phyloP scores from a whole-genome alignment of 225 moss, liverwort and hornwort genomes.

The Polytrichum commune region DNA sequence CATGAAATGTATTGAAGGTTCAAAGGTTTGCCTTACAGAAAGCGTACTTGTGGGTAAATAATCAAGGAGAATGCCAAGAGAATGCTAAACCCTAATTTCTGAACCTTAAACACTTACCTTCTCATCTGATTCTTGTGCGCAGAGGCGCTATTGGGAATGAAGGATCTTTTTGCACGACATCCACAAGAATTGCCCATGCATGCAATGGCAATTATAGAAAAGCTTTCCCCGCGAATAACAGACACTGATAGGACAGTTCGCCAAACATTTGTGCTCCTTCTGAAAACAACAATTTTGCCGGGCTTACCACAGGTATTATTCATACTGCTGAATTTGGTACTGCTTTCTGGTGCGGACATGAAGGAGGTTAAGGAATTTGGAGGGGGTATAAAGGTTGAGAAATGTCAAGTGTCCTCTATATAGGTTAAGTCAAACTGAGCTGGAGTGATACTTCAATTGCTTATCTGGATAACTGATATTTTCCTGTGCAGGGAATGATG shows the following conservation, averaged over 20 bases:
- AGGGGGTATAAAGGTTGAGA: too few species aligned
- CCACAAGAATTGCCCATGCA: constrained; percentile 83
- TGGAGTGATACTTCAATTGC: too few species aligned
- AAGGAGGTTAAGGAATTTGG: too few species aligned
- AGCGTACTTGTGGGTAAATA: background rate
- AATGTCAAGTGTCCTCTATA: too few species aligned
- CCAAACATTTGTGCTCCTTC: constrained; percentile 66
- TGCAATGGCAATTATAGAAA: constrained; percentile 74
- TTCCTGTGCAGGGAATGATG: constrained; percentile 77
- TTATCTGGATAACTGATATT: background rate
- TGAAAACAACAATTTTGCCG: constrained; percentile 78
- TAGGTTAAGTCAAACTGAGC: too few species aligned
- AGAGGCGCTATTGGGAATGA: constrained; percentile 87
- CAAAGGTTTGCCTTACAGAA: background rate
- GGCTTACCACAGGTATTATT: constrained; percentile 70
- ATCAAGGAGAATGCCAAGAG: background rate
- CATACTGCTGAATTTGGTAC: too few species aligned
- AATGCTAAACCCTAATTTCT: background rate
- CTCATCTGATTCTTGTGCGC: constrained; percentile 15
- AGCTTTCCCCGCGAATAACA: constrained; percentile 80
- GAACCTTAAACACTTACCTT: background rate
- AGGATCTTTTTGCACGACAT: constrained; percentile 71
- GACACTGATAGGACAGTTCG: constrained; percentile 84
- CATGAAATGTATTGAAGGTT: background rate
- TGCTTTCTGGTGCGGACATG: too few species aligned